Base-by-base conservation (phyloP, 805 yeast species). In the Tetrapisispora fleetii region DNA sequence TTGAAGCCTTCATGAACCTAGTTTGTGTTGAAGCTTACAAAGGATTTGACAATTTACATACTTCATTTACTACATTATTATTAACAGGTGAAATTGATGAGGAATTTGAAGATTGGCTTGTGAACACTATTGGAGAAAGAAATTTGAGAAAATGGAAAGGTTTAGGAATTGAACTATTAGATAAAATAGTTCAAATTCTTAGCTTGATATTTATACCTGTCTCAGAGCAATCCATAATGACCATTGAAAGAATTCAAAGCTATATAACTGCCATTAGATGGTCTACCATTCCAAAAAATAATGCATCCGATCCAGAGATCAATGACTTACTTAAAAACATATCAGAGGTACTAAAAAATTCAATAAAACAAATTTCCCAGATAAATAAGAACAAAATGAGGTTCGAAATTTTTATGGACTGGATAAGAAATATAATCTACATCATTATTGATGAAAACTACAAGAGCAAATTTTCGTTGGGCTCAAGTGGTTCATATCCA, bases 101-200 rank as follows among this genome's bases (percentile, higher is more conserved):
- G 14, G 63, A 70, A 0, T 65, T 78, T 1, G 73, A 72, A 50
- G 80, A 78, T 48, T 84, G 81, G 80, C 67, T 85, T 58, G 72
- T 77, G 21, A 81, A 81, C 54, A 78, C 80, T 43, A 67, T 84
- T 33, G 89, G 86, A 0, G 88, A 82, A 52, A 68, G 84, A 52
- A 85, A 85, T 28, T 60, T 77, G 18, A 77, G 75, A 52, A 70
- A 77, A 53, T 76, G 87, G 76, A 64, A 67, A 2, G 73, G 71
- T 46, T 46, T 73, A 17, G 82, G 84, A 0, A 72, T 70, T 35
- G 62, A 70, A 1, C 68, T 75, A 14, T 81, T 76, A 56, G 83
- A 80, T 40, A 66, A 67, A 41, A 63, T 75, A 0, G 65, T 80
- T 47, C 74, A 77, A 48, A 61, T 68, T 0, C 53, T 78, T 1